Conservation (phyloP, 2,329 filamentous ascomycete species). For the Pseudocercospora ulei region DNA sequence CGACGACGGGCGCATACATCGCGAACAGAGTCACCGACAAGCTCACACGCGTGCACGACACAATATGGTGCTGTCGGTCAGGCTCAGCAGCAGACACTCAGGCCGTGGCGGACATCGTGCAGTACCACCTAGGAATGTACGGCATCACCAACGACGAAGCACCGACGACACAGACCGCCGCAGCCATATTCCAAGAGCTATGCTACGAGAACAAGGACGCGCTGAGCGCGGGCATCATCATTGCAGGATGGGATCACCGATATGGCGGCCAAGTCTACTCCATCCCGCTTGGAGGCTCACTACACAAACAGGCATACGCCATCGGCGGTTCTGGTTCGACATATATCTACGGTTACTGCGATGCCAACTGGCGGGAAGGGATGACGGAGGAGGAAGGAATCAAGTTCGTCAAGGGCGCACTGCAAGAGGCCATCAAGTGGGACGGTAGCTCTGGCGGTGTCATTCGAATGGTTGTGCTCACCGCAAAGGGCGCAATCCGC, state of each 20-base stretch:
- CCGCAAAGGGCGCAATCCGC: slow-evolving; percentile 75
- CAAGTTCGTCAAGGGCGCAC: slow-evolving; percentile 79
- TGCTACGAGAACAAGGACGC: slow-evolving; percentile 97
- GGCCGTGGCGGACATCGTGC: slow-evolving; percentile 93
- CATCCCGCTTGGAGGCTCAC: slow-evolving; percentile 87
- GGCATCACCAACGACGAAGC: slow-evolving; percentile 79
- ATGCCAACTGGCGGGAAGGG: slow-evolving; percentile 86
- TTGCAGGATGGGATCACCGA: slow-evolving; percentile 92
- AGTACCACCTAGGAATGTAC: slow-evolving; percentile 91
- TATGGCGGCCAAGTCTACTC: slow-evolving; percentile 96
- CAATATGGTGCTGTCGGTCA: slow-evolving; percentile 98
- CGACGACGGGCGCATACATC: slow-evolving; percentile 95
- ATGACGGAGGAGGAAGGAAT: slow-evolving; percentile 92
- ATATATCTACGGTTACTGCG: slow-evolving; percentile 99
- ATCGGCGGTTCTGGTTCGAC: slow-evolving; percentile 96
- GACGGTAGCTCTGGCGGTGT: slow-evolving; percentile 97
- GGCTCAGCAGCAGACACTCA: slow-evolving; percentile 96
- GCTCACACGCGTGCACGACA: slow-evolving; percentile 95
- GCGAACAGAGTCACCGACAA: slow-evolving; percentile 99
- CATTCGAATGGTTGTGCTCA: slow-evolving; percentile 95
- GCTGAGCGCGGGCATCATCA: slow-evolving; percentile 89
- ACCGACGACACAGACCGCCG: slow-evolving; percentile 89
- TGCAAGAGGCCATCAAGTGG: slow-evolving; percentile 97
- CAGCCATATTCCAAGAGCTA: slow-evolving; percentile 92
- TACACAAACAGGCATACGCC: slow-evolving; percentile 93